phyloP scores from a whole-genome alignment of 805 yeast genomes.

The Cyberlindnera maritima region DNA sequence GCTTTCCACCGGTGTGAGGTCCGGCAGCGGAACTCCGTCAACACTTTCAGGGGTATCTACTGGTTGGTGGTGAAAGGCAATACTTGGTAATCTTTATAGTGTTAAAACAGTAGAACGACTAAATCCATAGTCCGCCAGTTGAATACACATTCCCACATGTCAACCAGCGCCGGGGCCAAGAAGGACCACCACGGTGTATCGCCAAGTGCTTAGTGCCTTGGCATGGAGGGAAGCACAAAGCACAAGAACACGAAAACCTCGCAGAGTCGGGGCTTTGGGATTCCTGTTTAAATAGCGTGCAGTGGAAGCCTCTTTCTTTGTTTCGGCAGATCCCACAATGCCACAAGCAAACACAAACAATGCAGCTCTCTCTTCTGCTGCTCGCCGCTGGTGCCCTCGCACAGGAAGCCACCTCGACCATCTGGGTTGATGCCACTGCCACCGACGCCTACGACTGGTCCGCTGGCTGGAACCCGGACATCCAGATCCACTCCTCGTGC shows the following conservation, averaged over 20 bases:
- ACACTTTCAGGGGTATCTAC: too few relatives aligned
- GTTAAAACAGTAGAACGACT: too few relatives aligned
- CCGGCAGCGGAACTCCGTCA: not conserved
- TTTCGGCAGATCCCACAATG: not conserved
- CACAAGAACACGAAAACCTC: too few relatives aligned
- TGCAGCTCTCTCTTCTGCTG: not conserved
- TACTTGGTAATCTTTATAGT: too few relatives aligned
- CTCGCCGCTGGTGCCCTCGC: conserved; percentile 3
- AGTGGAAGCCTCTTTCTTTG: not conserved
- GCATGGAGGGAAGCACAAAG: not conserved
- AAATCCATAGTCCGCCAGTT: too few relatives aligned
- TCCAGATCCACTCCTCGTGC: conserved; percentile 22
- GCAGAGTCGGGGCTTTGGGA: too few relatives aligned
- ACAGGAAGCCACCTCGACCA: conserved; percentile 9
- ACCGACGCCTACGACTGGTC: conserved; percentile 15
- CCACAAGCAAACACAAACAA: not conserved
- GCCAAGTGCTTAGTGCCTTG: not conserved
- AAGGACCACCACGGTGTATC: conserved; percentile 1
- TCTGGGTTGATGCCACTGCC: conserved; percentile 15
- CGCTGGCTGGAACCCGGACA: conserved; percentile 19
- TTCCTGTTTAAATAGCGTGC: too few relatives aligned
- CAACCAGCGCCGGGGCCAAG: not conserved
- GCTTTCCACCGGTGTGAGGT: not conserved
- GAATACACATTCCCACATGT: too few relatives aligned
- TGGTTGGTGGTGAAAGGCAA: too few relatives aligned